Conservation (phyloP, 495 filamentous ascomycete genomes). For the Trichoderma orchidacearum region DNA sequence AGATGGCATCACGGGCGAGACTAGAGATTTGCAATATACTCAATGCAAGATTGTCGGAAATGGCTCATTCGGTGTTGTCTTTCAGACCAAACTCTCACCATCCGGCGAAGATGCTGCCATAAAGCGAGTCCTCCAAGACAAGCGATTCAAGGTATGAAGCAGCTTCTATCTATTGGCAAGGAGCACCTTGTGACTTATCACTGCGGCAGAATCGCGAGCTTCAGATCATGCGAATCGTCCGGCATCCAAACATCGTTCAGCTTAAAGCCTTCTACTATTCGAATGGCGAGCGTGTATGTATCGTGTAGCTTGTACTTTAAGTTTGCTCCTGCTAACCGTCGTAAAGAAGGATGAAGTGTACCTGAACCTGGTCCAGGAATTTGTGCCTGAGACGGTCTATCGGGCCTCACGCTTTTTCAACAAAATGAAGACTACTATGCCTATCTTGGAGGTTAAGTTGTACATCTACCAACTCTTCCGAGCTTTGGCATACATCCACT, state of each 20-base stretch:
- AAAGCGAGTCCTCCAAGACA: constrained; percentile 96
- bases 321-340: neutral
- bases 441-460: constrained; percentile 94
- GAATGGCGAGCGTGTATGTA: constrained; percentile 86
- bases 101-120: constrained; percentile 97
- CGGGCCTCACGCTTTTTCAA: constrained; percentile 98
- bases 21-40: constrained; percentile 91
- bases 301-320: neutral
- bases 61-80: constrained; percentile 96
- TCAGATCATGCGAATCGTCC: constrained; percentile 98
- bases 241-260: constrained; percentile 97
- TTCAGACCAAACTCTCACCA: constrained; percentile 95
- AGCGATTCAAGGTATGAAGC: constrained; percentile 84
- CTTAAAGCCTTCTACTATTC: constrained; percentile 99
- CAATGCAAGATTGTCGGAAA: constrained; percentile 99
- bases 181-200: constrained; percentile 18
- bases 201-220: constrained; percentile 85
- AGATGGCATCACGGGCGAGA: constrained; percentile 92
- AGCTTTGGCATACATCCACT: constrained; percentile 97
- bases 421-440: constrained; percentile 99
- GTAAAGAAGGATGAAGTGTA: constrained; percentile 96
- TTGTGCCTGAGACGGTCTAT: constrained; percentile 96
- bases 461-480: constrained; percentile 99
- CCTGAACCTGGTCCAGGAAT: constrained; percentile 95
- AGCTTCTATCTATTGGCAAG: neutral